Evolutionary conservation across 306 rosid species (phyloP).

Genomic region (Vigna angularis): DNA sequence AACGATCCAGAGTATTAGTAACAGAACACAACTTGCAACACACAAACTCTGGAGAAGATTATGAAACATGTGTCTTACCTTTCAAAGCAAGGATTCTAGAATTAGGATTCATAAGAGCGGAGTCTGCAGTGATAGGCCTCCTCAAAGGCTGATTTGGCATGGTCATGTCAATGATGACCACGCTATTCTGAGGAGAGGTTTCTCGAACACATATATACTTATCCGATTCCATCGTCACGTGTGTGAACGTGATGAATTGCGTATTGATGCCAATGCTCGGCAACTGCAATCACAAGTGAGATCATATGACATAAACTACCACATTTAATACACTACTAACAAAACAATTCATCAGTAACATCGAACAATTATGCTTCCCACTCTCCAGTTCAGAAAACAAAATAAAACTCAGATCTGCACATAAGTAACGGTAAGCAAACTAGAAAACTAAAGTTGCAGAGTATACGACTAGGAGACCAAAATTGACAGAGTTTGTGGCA

Average conservation of each 20-base stretch:
- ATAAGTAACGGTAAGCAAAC: slow-evolving; percentile 23
- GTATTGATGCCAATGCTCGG: slow-evolving; percentile 90
- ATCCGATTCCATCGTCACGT: slow-evolving; percentile 98
- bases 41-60: background rate
- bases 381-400: slow-evolving; percentile 50
- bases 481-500: slow-evolving; percentile 6
- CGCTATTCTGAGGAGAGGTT: slow-evolving; percentile 89
- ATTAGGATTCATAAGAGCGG: slow-evolving; percentile 98
- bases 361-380: background rate
- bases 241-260: slow-evolving; percentile 92
- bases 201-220: slow-evolving; percentile 95
- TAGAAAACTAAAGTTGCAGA: slow-evolving; percentile 33
- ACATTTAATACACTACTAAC: slow-evolving; percentile 40
- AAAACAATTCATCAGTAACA: slow-evolving; percentile 19
- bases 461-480: slow-evolving; percentile 8
- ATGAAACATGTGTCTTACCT: slow-evolving; percentile 57
- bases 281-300: slow-evolving; percentile 74
- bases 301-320: slow-evolving; percentile 55
- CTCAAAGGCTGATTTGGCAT: slow-evolving; percentile 94
- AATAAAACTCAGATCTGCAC: slow-evolving; percentile 55
- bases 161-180: slow-evolving; percentile 89
- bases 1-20: background rate
- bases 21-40: background rate
- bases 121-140: slow-evolving; percentile 97
- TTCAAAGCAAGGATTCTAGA: slow-evolving; percentile 91